These are phyloP conservation scores for Alternaria hordeiaustralica DNA, from an alignment of 2,329 filamentous ascomycete species.

Conservation along the genomic window DNA sequence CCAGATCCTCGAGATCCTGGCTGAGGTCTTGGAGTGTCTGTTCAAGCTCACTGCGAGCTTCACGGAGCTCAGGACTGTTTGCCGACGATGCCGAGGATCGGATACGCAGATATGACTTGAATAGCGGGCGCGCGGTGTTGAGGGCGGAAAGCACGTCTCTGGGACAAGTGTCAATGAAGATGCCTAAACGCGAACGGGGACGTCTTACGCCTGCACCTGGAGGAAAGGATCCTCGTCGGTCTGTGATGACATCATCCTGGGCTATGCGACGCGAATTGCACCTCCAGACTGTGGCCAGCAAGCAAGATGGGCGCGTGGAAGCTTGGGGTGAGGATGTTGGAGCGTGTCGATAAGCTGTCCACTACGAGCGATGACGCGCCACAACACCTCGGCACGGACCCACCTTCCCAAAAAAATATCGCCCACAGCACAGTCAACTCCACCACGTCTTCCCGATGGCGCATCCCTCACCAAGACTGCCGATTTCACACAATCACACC, in stretches of 20 bases:
- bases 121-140: slow-evolving; percentile 80
- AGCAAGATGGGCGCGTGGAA: not conserved
- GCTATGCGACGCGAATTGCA: slow-evolving; percentile 8
- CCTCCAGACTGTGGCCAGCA: not conserved
- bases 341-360: slow-evolving; percentile 12
- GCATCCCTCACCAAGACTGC: not conserved
- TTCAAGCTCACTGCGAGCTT: slow-evolving; percentile 76
- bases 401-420: slow-evolving; percentile 23
- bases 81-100: slow-evolving; percentile 78
- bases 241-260: slow-evolving; percentile 47
- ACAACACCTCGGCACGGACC: slow-evolving; percentile 20
- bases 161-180: slow-evolving; percentile 32
- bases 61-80: slow-evolving; percentile 67
- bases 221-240: slow-evolving; percentile 57
- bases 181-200: slow-evolving; percentile 4
- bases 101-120: slow-evolving; percentile 95
- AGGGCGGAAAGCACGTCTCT: slow-evolving; percentile 91
- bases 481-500: not conserved
- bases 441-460: slow-evolving; percentile 15
- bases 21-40: slow-evolving; percentile 74
- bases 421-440: slow-evolving; percentile 17
- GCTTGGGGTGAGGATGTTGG: slow-evolving; percentile 7
- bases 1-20: slow-evolving; percentile 87
- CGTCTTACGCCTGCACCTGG: slow-evolving; percentile 55
- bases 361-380: slow-evolving; percentile 14